These are phyloP conservation scores for Boechera stricta DNA, from an alignment of 345 rosid species.

Conservation along the genomic window DNA sequence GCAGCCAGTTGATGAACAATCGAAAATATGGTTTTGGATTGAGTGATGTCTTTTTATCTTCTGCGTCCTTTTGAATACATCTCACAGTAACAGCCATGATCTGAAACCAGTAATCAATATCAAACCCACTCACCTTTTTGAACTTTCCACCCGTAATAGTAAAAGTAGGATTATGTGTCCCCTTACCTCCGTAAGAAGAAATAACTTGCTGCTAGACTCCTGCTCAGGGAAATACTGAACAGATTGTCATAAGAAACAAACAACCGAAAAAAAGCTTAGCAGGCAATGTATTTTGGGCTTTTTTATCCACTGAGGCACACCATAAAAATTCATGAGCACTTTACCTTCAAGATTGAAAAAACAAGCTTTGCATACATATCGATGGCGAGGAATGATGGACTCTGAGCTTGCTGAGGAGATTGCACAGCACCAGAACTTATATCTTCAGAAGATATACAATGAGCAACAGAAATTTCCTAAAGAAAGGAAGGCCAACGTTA, in stretches of 20 bases:
- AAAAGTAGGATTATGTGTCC: not conserved
- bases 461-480: conserved; percentile 85
- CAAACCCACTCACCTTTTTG: conserved; percentile 8
- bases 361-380: conserved; percentile 91
- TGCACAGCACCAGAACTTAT: conserved; percentile 63
- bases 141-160: not conserved
- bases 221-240: conserved; percentile 69
- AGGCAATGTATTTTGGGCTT: conserved; percentile 16
- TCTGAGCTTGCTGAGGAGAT: conserved; percentile 71
- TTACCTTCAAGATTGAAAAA: conserved; percentile 72
- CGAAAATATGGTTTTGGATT: conserved; percentile 96
- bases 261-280: conserved; percentile 46
- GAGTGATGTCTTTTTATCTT: conserved; percentile 78
- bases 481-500: conserved; percentile 20
- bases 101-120: conserved; percentile 50
- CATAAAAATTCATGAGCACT: conserved; percentile 42
- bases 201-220: conserved; percentile 65
- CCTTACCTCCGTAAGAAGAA: conserved; percentile 74
- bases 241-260: conserved; percentile 4
- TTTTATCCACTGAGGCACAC: not conserved
- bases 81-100: conserved; percentile 72
- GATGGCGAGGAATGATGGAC: conserved; percentile 77
- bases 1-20: conserved; percentile 83
- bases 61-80: conserved; percentile 82
- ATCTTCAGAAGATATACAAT: conserved; percentile 79